Conservation (phyloP, 106 monocot species). For the Phalaenopsis aphrodite region DNA sequence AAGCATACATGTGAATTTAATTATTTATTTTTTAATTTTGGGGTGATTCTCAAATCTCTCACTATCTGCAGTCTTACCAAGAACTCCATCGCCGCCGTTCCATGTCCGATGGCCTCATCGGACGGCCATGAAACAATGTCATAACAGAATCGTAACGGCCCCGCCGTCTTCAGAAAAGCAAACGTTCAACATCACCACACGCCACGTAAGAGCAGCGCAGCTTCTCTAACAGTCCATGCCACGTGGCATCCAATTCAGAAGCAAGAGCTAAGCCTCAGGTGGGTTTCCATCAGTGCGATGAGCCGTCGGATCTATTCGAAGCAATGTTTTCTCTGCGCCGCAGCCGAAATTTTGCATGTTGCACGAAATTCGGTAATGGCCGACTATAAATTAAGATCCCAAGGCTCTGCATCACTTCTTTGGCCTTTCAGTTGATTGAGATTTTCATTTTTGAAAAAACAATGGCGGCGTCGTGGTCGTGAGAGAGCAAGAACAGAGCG, state of each 20-base stretch:
- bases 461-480: not conserved
- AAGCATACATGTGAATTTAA: too few species aligned
- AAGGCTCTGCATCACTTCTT: not conserved
- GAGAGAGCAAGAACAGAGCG: not conserved
- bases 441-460: not conserved
- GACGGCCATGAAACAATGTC: not conserved
- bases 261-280: not conserved
- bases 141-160: constrained; percentile 6
- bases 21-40: too few species aligned
- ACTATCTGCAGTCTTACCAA: too few species aligned
- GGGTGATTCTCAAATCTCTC: too few species aligned
- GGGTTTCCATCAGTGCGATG: not conserved
- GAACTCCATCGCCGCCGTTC: not conserved
- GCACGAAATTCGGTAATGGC: not conserved
- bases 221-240: not conserved
- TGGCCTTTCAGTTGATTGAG: not conserved
- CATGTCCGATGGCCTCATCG: not conserved
- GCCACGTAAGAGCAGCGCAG: too few species aligned
- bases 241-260: not conserved
- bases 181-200: not conserved
- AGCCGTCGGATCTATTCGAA: not conserved
- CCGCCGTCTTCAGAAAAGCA: not conserved
- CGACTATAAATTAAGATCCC: not conserved
- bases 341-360: not conserved
- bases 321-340: not conserved